Base-by-base conservation (phyloP, 1,139 yeast genomes). In the Taphrina sp. region DNA sequence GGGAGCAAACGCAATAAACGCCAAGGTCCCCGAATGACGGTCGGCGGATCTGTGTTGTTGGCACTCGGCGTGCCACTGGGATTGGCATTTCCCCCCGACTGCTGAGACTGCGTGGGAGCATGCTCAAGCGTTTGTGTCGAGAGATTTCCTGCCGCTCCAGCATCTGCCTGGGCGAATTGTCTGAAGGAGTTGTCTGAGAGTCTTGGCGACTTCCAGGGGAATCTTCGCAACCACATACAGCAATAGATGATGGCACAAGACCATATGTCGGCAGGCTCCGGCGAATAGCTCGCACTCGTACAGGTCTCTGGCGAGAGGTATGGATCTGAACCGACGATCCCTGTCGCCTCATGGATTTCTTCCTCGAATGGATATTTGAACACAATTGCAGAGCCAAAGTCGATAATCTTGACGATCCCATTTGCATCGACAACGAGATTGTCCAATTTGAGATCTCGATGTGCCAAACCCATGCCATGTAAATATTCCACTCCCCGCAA, bases 271-370 rank as follows among this genome's bases (percentile, higher is more conserved):
- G 90, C 95, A 1, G 89, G 86, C 66, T 86, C 88, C 2, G 98
- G 96, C 67, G 90, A 95, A 67, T 90, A 92, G 29, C 83, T 79
- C 57, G 81, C 77, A 56, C 79, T 78, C 2, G 73, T 69, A 63
- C 94, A 77, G 16, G 90, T 96, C 69, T 92, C 99, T 0, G 99
- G 98, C 0, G 98, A 97, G 66, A 92, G 77, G 67, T 92, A 92
- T 3, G 99, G 99, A 70, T 94, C 99, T 7, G 96, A 87, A 3
- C 99, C 99, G 55, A 92, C 96, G 61, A 92, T 84, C 4, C 98
- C 98, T 63, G 85, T 90, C 51, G 96, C 90, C 64, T 80, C 78
- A 43, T 88, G 88, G 52, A 87, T 76, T 51, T 78, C 79, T 52
- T 80, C 81, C 64, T 89, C 94, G 69, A 85, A 86, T 0, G 97